These are phyloP conservation scores for Beauveria medogensis DNA, from an alignment of 2,329 filamentous ascomycete genomes.

Conservation along the genomic window DNA sequence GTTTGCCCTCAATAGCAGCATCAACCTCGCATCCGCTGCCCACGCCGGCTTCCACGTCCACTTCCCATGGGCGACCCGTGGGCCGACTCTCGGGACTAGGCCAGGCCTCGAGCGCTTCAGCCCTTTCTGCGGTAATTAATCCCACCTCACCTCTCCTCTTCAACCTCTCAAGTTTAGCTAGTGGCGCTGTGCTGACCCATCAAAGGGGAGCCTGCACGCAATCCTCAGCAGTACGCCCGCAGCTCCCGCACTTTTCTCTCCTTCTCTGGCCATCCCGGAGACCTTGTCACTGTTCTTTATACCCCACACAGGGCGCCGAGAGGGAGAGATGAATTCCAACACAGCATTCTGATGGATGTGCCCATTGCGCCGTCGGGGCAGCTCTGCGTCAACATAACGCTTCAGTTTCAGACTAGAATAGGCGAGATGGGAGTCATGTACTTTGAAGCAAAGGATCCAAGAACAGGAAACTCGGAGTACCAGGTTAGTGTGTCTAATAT, in stretches of 20 bases:
- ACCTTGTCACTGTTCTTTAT: background rate
- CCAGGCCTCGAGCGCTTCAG: background rate
- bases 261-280: slow-evolving; percentile 1
- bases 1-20: background rate
- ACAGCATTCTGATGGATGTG: background rate
- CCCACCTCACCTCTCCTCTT: too few relatives aligned
- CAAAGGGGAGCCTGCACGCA: background rate
- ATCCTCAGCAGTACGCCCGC: background rate
- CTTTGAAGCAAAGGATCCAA: slow-evolving; percentile 1
- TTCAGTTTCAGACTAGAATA: background rate
- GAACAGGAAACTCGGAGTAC: background rate
- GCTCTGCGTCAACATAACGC: background rate
- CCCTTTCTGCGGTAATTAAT: background rate
- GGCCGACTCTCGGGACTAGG: background rate
- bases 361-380: background rate
- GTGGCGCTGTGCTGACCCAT: background rate
- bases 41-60: slow-evolving; percentile 5
- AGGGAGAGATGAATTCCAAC: background rate
- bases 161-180: background rate
- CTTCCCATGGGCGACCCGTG: background rate
- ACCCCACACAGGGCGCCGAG: background rate
- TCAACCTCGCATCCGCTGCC: background rate
- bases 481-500: background rate
- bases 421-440: slow-evolving; percentile 2
- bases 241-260: slow-evolving; percentile 1